Base-by-base conservation (phyloP, 2,329 filamentous ascomycete genomes). In the Daldinia eschscholtzii region DNA sequence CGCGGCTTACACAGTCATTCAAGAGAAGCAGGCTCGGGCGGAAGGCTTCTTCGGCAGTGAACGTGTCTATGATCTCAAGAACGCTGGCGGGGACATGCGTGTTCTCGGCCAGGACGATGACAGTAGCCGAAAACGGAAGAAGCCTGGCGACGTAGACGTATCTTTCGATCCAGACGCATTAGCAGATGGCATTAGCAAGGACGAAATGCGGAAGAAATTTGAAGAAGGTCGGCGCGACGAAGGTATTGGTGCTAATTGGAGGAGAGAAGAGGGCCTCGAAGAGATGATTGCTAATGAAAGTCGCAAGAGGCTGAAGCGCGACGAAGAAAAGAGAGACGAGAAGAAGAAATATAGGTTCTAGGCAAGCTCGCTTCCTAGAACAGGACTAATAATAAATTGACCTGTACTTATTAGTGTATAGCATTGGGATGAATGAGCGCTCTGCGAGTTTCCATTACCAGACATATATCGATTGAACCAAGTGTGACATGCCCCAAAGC, bases 1-100 rank as follows among this genome's bases (percentile, higher is more conserved):
- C 71, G 91, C 91, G 23, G 94, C 96, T 15, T 97, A 96, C 80
- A 94, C 93, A 20, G 91, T 99, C 55, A 87, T 99, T 23, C 93
- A 93, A 10, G 95, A 99, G 82, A 92, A 92, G 65, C 91, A 95
- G 77, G 91, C 94, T 23, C 89, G 91, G 58, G 89, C 93, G 4
- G 92, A 94, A 74, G 96, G 96, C 52, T 98, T 99, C 88, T 98
- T 99, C 79, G 96, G 96, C 74, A 94, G 93, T 75, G 95, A 98
- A 78, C 92, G 93, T 77, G 92, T 92, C 15, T 99, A 99, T 81
- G 94, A 99, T 81, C 87, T 99, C 70, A 91, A 89, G 83, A 71
- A 84, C 83, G 35, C 79, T 78, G 41, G 77, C 65, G 44, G 81
- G 80, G 70, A 85, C 67, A 80, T 93, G 68, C 92, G 92, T 0